Base-by-base conservation (phyloP, 805 yeast species). In the Saturnispora halmiae region DNA sequence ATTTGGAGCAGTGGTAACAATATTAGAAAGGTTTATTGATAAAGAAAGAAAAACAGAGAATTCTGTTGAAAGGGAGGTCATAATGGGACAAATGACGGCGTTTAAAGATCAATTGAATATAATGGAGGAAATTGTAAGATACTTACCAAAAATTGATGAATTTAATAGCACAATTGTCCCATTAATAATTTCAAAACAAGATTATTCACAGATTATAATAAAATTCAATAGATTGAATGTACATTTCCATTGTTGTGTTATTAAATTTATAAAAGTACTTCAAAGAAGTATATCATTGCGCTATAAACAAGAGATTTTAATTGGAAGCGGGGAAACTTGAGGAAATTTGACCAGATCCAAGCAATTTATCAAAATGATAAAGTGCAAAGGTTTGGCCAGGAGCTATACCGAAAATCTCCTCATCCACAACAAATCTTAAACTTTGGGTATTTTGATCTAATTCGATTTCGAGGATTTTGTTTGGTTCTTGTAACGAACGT, bases 341-440 rank as follows among this genome's bases (percentile, higher is more conserved):
- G 5, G 36, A 21, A 14, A 69, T 72, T 21, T 56, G 48, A 1
- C 82, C 82, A 15, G 75, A 66, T 0, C 95, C 96, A 9, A 88
- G 52, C 0, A 90, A 79, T 40, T 74, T 61, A 35, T 77, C 79
- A 2, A 70, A 73, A 31, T 71, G 61, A 57, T 88, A 92, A 5
- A 90, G 55, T 1, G 83, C 94, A 14, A 86, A 61, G 49, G 74
- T 79, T 57, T 90, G 98, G 0, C 97, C 98, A 0, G 88, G 84
- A 0, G 96, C 88, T 54, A 92, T 74, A 0, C 95, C 96, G 36
- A 86, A 62, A 26, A 73, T 73, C 24, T 64, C 58, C 1, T 65
- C 60, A 0, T 47, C 44, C 24, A 88, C 63, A 18, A 50, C 48
- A 6, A 84, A 56, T 2, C 45, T 42, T 2, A 69, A 41, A 2